A percentile compares a stretch with the other conserved stretches of the same genome.
Conservation (phyloP, 2,329 filamentous ascomycete genomes). For the Calonectria ilicicola region DNA sequence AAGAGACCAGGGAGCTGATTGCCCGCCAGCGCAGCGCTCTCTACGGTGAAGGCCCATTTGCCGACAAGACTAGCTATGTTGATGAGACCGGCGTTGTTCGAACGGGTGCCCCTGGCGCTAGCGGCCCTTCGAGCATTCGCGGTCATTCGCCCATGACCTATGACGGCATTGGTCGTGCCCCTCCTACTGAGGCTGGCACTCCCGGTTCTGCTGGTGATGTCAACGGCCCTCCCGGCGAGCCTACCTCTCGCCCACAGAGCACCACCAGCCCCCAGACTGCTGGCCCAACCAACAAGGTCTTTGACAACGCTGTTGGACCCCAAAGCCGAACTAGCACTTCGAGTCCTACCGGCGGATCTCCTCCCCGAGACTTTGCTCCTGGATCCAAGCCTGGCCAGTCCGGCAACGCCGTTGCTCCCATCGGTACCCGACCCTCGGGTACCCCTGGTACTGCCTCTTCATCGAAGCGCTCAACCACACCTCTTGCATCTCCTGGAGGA, state of each 20-base stretch:
- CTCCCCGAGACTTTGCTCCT: constrained; percentile 74
- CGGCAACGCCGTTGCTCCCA: constrained; percentile 83
- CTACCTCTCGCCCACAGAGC: constrained; percentile 80
- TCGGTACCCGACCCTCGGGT: constrained; percentile 86
- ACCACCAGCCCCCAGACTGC: constrained; percentile 84
- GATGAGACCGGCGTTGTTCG: constrained; percentile 76
- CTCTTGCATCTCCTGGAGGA: constrained; percentile 86
- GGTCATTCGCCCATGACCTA: constrained; percentile 85
- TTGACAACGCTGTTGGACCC: constrained; percentile 66
- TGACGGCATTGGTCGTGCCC: constrained; percentile 65
- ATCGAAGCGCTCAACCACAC: constrained; percentile 86
- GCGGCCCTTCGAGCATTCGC: constrained; percentile 73
- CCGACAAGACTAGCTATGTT: constrained; percentile 74
- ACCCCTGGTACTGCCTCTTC: constrained; percentile 62
- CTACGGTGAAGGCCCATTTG: constrained; percentile 83
- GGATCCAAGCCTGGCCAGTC: constrained; percentile 65
- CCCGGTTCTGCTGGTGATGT: constrained; percentile 55
- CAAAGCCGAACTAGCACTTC: constrained; percentile 86
- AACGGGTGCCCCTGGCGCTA: constrained; percentile 74
- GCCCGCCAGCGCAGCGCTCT: constrained; percentile 94
- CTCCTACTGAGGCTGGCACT: constrained; percentile 53
- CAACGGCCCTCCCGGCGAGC: constrained; percentile 62
- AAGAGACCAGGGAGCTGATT: constrained; percentile 95
- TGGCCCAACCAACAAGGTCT: constrained; percentile 66
- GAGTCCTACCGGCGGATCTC: constrained; percentile 82